A percentile compares a stretch with the other conserved stretches of the same genome.
phyloP scores from a whole-genome alignment of 2,329 filamentous ascomycete genomes.

The Aspergillus candidus region DNA sequence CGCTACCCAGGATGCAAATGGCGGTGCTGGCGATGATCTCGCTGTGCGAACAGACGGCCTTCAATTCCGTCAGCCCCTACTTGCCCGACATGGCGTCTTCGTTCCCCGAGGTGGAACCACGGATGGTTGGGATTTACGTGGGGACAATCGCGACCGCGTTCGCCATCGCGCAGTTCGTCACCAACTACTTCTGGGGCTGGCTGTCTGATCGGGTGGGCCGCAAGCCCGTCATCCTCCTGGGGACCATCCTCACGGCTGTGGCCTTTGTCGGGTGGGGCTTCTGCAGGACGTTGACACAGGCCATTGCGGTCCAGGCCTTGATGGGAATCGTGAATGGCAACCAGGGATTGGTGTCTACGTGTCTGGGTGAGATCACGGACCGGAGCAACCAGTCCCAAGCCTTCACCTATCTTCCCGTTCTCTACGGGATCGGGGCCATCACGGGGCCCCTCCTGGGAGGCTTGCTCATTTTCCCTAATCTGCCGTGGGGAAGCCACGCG shows the following conservation, averaged over 20 bases:
- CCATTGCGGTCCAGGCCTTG: constrained; percentile 74
- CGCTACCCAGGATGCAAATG: constrained; percentile 77
- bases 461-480: constrained; percentile 62
- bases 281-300: constrained; percentile 73
- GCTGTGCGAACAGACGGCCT: constrained; percentile 86
- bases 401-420: constrained; percentile 88
- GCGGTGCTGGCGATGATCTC: constrained; percentile 80
- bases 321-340: constrained; percentile 97
- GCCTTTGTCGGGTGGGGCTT: constrained; percentile 88
- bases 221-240: constrained; percentile 75
- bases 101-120: constrained; percentile 70
- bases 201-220: constrained; percentile 71
- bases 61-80: constrained; percentile 95
- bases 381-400: constrained; percentile 88
- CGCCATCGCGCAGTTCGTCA: constrained; percentile 83
- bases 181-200: constrained; percentile 89
- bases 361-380: constrained; percentile 90
- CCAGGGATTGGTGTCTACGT: constrained; percentile 87
- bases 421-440: constrained; percentile 93
- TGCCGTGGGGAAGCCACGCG: constrained; percentile 48
- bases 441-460: constrained; percentile 90
- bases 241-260: constrained; percentile 72
- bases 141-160: constrained; percentile 87
- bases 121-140: constrained; percentile 76
- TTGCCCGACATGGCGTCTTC: constrained; percentile 84